These are phyloP conservation scores for Arbutus unedo DNA, from an alignment of 148 eudicot species.

Conservation along the genomic window DNA sequence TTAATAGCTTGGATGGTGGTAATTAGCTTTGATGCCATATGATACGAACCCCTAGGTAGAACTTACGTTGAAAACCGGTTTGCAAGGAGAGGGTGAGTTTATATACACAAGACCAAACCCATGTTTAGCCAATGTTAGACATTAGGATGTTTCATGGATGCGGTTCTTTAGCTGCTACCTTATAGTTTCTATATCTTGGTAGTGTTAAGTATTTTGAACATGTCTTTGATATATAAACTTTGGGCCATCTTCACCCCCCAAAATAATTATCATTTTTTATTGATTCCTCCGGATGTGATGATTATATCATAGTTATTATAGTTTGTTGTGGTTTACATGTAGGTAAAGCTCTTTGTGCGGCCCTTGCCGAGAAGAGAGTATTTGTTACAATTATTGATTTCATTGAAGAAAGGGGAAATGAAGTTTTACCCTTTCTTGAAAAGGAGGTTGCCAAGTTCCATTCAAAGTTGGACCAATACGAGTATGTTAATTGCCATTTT, in stretches of 20 bases:
- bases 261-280: background rate
- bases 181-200: background rate
- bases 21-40: too few relatives aligned
- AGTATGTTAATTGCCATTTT: slow-evolving; percentile 30
- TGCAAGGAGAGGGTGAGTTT: too few relatives aligned
- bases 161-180: background rate
- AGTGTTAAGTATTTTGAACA: background rate
- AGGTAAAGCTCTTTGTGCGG: slow-evolving; percentile 78
- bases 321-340: slow-evolving; percentile 4
- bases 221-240: background rate
- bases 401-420: slow-evolving; percentile 59
- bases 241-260: background rate
- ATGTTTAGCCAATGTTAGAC: too few relatives aligned
- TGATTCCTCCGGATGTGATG: background rate
- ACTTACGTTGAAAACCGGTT: too few relatives aligned
- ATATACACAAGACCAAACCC: too few relatives aligned
- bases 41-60: too few relatives aligned
- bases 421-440: slow-evolving; percentile 44
- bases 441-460: slow-evolving; percentile 57
- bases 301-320: background rate
- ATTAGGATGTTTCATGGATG: too few relatives aligned
- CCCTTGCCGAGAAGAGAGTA: slow-evolving; percentile 75
- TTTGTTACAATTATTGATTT: slow-evolving; percentile 77
- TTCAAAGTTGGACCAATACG: slow-evolving; percentile 39
- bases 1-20: too few relatives aligned